A percentile compares a stretch with the other conserved stretches of the same genome.
Conservation (phyloP, 257 asterid species). For the Orobanche coerulescens region DNA sequence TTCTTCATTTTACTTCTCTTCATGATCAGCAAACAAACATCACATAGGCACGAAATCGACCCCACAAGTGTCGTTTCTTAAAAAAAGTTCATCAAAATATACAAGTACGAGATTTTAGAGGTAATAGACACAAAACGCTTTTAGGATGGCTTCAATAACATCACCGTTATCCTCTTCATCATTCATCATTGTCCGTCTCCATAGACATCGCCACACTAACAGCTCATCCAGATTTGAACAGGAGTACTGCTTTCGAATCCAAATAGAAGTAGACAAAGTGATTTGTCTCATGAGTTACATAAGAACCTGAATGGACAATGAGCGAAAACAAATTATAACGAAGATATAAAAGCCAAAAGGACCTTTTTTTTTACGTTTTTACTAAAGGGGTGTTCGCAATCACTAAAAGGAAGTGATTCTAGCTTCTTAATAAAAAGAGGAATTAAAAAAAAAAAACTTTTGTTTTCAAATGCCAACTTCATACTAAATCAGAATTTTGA, state of each 20-base stretch:
- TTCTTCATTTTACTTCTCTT: neutral
- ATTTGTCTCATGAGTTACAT: conserved; percentile 96
- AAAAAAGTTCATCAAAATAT: conserved; percentile 30
- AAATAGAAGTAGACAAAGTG: conserved; percentile 98
- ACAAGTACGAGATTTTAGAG: conserved; percentile 39
- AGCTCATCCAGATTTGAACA: conserved; percentile 90
- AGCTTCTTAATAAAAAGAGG: no score
- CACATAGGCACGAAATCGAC: no score
- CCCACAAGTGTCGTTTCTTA: neutral
- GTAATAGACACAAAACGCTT: conserved; percentile 44
- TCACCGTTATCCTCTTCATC: conserved; percentile 23
- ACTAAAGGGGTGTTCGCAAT: no score
- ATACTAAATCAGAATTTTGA: no score
- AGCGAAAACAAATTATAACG: conserved; percentile 19
- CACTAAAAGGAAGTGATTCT: no score
- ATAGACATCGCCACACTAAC: conserved; percentile 13
- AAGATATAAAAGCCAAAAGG: no score
- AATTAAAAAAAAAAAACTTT: no score
- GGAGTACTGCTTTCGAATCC: conserved; percentile 90
- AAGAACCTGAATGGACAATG: conserved; percentile 51
- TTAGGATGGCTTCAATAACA: conserved; percentile 22
- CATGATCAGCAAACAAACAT: conserved; percentile 10
- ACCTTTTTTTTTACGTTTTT: no score
- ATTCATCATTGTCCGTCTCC: conserved; percentile 18
- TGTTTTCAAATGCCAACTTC: no score